Evolutionary conservation across 75 land plant species (phyloP), one percentile per base, ranked within the genome.

Genomic region (Picea sitchensis): DNA sequence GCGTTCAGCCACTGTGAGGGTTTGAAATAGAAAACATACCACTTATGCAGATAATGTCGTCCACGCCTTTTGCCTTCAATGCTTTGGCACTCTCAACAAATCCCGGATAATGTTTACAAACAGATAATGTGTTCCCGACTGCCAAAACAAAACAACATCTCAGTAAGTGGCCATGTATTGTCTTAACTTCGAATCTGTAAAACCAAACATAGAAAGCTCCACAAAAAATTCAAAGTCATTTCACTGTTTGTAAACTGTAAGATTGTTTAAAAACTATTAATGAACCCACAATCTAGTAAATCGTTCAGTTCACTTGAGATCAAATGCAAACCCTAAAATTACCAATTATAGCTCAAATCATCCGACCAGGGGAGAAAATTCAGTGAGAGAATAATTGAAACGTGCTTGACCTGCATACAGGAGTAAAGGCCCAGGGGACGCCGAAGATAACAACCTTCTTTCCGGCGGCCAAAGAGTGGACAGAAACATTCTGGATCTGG

Each of bases 341-440:
- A 9, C 12, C 2, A 51, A 51, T 11, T 51, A 51, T 1, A 51
- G 12, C 56, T 51, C 12, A 51, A 51, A 51, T 51, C 56, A 8
- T 11, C 11, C 11, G 1, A 9, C 11, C 12, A 51, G 9, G 2
- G 56, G 12, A 51, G 56, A 51, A 51, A 51, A 1, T 1, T 51
- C 2, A 51, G 56, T 9, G 9, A 51, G 12, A 9, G 56, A 51
- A 51, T 51, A 9, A 1, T 51, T 26, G 32, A 23, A 63, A 63
- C 11, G 7, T 63, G 65, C 26, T 63, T 63, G 21, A 51, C 56
- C 56, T 51, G 56, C 56, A 51, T 51, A 51, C 56, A 9, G 93
- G 98, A 62, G 98, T 95, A 81, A 95, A 92, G 31, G 98, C 98
- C 47, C 98, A 91, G 76, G 95, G 95, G 14, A 95, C 95, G 1